These are phyloP conservation scores for Endocarpon pusillum DNA, from an alignment of 495 filamentous ascomycete species.

Conservation along the genomic window DNA sequence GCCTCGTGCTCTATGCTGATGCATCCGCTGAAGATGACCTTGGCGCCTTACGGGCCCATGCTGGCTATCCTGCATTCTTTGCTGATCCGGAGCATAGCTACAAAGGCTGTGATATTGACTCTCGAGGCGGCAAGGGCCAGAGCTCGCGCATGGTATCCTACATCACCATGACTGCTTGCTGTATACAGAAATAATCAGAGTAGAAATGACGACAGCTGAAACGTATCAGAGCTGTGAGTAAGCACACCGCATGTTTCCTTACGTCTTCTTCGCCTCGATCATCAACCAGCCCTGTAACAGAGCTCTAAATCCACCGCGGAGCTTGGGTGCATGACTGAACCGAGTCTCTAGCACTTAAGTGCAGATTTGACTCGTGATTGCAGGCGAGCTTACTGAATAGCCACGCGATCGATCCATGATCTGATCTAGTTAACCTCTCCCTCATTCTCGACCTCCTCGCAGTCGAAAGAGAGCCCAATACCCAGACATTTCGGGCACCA, in stretches of 20 bases:
- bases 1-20: slow-evolving; percentile 71
- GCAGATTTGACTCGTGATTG: too few species aligned
- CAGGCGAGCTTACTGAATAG: too few species aligned
- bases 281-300: too few species aligned
- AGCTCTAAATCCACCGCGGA: too few species aligned
- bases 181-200: neutral
- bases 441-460: too few species aligned
- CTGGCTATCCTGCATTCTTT: slow-evolving; percentile 74
- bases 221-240: slow-evolving; percentile 74
- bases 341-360: too few species aligned
- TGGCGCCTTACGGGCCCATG: slow-evolving; percentile 55
- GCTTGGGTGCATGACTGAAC: too few species aligned
- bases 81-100: slow-evolving; percentile 81
- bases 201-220: neutral
- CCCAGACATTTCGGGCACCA: too few species aligned
- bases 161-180: neutral
- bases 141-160: slow-evolving; percentile 92
- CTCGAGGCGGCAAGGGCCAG: slow-evolving; percentile 69
- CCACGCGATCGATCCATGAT: too few species aligned
- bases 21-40: slow-evolving; percentile 67
- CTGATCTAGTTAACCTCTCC: too few species aligned
- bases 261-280: too few species aligned
- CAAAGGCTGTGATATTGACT: slow-evolving; percentile 48
- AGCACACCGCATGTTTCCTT: slow-evolving; percentile 77
- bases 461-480: too few species aligned